Percentiles rank a stretch among this genome's conserved stretches.
These are phyloP conservation scores for Aspergillus steynii DNA, from an alignment of 495 filamentous ascomycete genomes.

Conservation along the genomic window DNA sequence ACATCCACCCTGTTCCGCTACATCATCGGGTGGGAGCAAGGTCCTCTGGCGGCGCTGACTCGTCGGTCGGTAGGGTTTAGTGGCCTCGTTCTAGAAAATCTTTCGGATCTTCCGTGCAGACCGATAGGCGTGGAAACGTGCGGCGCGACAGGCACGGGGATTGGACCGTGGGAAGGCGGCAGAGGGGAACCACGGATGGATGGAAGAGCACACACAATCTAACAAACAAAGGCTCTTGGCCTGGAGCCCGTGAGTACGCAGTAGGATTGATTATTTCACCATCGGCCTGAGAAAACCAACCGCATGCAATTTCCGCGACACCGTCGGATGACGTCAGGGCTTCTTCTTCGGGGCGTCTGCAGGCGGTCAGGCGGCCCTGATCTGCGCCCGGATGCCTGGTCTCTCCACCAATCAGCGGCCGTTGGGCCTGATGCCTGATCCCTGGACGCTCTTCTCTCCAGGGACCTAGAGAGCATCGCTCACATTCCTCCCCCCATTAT, in stretches of 20 bases:
- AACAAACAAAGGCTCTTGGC: no score
- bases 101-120: constrained; percentile 24
- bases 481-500: no score
- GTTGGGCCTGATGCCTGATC: background rate
- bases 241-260: no score
- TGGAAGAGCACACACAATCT: background rate
- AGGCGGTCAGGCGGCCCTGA: constrained; percentile 25
- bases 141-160: constrained; percentile 18
- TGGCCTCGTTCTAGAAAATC: constrained; percentile 25
- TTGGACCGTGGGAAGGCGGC: constrained; percentile 11
- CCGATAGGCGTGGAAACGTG: constrained; percentile 15
- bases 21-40: background rate
- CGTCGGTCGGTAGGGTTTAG: constrained; percentile 9
- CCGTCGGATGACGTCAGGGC: constrained; percentile 18
- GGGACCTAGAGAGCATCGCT: no score
- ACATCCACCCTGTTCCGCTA: background rate
- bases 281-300: background rate
- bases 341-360: constrained; percentile 23
- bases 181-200: background rate
- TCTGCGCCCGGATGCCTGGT: constrained; percentile 9
- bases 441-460: no score
- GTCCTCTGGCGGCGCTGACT: background rate
- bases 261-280: no score
- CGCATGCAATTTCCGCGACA: background rate
- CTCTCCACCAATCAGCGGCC: constrained; percentile 17